A percentile compares a stretch with the other conserved stretches of the same genome.
Evolutionary conservation across 2,329 filamentous ascomycete species (phyloP).

Genomic region (Fusarium verticillioides): DNA sequence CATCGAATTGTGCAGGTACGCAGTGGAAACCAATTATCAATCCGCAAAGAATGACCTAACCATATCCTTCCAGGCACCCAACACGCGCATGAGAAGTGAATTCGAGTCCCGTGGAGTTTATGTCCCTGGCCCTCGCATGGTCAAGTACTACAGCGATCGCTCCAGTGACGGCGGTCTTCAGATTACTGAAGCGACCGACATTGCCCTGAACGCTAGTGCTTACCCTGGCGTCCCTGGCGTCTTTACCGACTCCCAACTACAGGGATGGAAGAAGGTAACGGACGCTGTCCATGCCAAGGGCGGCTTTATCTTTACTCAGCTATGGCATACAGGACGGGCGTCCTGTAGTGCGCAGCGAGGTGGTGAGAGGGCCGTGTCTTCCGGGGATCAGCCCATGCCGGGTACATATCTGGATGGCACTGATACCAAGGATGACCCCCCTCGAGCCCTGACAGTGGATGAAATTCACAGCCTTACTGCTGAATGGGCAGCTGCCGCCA

Average conservation of each 20-base stretch:
- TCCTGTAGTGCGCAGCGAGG: constrained; percentile 49
- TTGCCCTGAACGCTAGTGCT: constrained; percentile 44
- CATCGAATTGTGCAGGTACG: constrained; percentile 52
- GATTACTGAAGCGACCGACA: constrained; percentile 48
- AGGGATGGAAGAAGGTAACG: constrained; percentile 44
- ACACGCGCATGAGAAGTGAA: constrained; percentile 31
- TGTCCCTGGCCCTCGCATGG: constrained; percentile 46
- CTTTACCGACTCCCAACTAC: constrained; percentile 45
- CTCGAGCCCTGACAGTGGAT: constrained; percentile 70
- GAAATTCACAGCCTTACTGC: constrained; percentile 73
- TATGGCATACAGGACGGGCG: constrained; percentile 70
- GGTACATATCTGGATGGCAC: constrained; percentile 58
- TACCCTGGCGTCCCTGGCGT: constrained; percentile 47
- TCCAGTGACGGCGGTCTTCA: constrained; percentile 48
- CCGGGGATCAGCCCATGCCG: constrained; percentile 51
- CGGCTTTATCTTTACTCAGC: constrained; percentile 65
- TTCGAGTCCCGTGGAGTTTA: constrained; percentile 49
- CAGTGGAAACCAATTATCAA: accelerated
- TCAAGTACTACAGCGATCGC: constrained; percentile 48
- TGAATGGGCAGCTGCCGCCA: constrained; percentile 65
- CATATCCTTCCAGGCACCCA: neutral
- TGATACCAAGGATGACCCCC: constrained; percentile 51
- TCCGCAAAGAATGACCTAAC: neutral
- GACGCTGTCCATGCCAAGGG: constrained; percentile 46
- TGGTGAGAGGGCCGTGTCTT: constrained; percentile 35